Evolutionary conservation across 768 basidiomycete species (phyloP).

Genomic region (Chalciporus chontae): DNA sequence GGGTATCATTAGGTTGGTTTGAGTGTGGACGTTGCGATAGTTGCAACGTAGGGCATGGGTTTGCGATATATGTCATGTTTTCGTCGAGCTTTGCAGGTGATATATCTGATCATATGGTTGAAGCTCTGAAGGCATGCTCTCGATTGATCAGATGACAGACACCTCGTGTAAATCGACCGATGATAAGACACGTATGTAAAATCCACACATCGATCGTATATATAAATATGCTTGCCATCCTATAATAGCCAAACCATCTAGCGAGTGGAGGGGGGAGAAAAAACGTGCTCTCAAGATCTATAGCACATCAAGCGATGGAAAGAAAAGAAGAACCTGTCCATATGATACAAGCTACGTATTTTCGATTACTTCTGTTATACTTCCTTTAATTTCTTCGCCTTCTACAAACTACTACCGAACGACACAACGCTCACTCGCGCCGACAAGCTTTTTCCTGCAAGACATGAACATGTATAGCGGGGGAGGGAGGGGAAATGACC

Average conservation of each 20-base stretch:
- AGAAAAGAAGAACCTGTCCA: constrained; percentile 4
- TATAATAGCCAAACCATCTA: no score
- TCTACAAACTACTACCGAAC: constrained; percentile 30
- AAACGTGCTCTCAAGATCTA: not conserved
- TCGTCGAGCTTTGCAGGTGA: not conserved
- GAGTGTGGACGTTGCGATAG: not conserved
- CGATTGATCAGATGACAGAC: not conserved
- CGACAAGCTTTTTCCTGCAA: constrained; percentile 17
- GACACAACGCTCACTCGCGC: constrained; percentile 6
- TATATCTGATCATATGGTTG: not conserved
- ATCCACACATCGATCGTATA: no score
- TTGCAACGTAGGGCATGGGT: not conserved
- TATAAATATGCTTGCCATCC: no score
- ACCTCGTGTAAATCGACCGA: no score
- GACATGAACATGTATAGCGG: constrained; percentile 19
- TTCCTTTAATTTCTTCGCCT: constrained; percentile 18
- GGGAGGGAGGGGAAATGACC: not conserved
- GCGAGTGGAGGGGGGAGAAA: no score
- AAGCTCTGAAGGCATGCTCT: not conserved
- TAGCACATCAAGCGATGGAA: not conserved
- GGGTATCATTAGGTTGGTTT: constrained; percentile 14
- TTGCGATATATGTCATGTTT: no score
- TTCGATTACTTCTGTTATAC: constrained; percentile 33
- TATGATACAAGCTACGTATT: constrained; percentile 33
- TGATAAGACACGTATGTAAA: no score